Conservation (phyloP, 2,329 filamentous ascomycete species). For the Calonectria honghensis region DNA sequence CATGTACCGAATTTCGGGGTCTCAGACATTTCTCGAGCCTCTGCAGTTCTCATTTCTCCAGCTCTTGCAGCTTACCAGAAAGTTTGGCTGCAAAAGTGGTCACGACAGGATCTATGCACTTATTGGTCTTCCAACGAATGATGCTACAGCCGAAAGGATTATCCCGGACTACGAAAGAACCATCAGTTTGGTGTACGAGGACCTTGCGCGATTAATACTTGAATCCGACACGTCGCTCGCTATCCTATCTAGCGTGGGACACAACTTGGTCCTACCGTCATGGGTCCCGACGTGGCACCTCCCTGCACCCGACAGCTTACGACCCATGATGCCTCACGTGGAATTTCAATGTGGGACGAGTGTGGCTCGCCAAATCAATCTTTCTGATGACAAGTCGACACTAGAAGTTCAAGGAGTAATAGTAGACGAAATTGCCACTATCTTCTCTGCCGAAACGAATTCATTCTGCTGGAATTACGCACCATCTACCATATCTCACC, state of each 20-base stretch:
- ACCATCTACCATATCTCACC: not conserved
- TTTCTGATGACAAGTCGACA: not conserved
- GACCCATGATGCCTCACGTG: constrained; percentile 2
- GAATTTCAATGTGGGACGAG: constrained; percentile 13
- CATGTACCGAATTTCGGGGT: constrained; percentile 14
- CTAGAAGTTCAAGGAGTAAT: not conserved
- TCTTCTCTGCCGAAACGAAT: not conserved
- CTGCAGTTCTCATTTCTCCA: constrained; percentile 5
- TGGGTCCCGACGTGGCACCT: constrained; percentile 14
- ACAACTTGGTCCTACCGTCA: not conserved
- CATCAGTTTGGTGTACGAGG: not conserved
- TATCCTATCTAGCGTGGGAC: not conserved
- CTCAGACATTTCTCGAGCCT: constrained; percentile 11
- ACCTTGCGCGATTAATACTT: constrained; percentile 3
- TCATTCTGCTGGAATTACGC: not conserved
- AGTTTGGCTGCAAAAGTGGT: constrained; percentile 19
- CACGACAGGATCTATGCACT: constrained; percentile 5
- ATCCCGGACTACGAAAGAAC: not conserved
- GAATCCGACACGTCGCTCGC: constrained; percentile 3
- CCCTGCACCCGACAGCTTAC: not conserved
- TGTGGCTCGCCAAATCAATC: not conserved
- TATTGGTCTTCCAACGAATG: not conserved
- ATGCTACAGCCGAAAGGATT: not conserved
- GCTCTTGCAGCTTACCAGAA: not conserved
- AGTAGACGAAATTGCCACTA: not conserved